Conservation (phyloP, 2,329 filamentous ascomycete genomes). For the Leptoxyphium fumago region DNA sequence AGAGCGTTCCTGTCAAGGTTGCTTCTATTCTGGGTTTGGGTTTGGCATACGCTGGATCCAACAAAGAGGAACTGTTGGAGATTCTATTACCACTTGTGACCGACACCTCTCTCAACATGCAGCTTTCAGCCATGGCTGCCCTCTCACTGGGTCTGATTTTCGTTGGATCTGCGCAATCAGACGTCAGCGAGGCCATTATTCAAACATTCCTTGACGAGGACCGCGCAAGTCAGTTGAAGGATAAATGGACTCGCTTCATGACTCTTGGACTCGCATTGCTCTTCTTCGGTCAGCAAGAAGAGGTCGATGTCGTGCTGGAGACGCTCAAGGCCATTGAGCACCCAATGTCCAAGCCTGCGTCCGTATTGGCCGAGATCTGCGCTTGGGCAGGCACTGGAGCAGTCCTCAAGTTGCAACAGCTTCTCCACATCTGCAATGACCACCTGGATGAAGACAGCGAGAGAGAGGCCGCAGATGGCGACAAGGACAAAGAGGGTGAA, state of each 20-base stretch:
- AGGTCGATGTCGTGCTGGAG: conserved; percentile 95
- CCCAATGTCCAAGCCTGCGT: conserved; percentile 91
- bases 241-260: conserved; percentile 98
- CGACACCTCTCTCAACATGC: conserved; percentile 78
- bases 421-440: conserved; percentile 96
- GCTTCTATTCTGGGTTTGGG: conserved; percentile 93
- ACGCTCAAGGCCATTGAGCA: conserved; percentile 95
- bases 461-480: conserved; percentile 47
- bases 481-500: conserved; percentile 19
- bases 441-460: conserved; percentile 78
- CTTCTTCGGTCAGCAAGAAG: conserved; percentile 93
- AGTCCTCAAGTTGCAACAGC: conserved; percentile 90
- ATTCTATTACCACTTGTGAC: conserved; percentile 73
- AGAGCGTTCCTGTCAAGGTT: conserved; percentile 62
- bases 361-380: conserved; percentile 87
- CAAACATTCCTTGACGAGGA: conserved; percentile 90
- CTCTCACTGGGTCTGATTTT: conserved; percentile 81
- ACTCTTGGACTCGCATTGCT: conserved; percentile 83
- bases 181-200: conserved; percentile 83
- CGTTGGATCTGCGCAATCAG: conserved; percentile 80
- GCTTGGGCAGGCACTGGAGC: conserved; percentile 96
- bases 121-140: conserved; percentile 90
- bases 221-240: conserved; percentile 74
- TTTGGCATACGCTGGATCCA: conserved; percentile 84
- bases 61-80: conserved; percentile 78